Evolutionary conservation across 2,329 filamentous ascomycete genomes (phyloP), one percentile per base, ranked within the genome.

Genomic region (Colletotrichum tropicale): DNA sequence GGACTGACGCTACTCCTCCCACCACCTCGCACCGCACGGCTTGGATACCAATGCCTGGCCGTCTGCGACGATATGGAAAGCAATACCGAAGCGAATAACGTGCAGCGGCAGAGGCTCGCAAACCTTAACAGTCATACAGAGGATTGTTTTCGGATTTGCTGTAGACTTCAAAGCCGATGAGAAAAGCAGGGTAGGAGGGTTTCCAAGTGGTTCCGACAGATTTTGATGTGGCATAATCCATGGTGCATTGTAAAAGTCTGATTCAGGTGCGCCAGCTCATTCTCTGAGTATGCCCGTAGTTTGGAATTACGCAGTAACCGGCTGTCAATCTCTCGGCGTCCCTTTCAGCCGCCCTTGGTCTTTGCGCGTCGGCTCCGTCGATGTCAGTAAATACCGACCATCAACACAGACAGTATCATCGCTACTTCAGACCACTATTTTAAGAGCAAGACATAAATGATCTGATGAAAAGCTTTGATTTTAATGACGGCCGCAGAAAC

Each of bases 41-140:
- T 21, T 21, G 2, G 6, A 52, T 52, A 24, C 12, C n/a, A 6
- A 4, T n/a, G n/a, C 4, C n/a, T 21, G n/a, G n/a, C 43, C n/a
- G 10, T 52, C 6, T 52, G n/a, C 0, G n/a, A 52, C 43, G 43
- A 10, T 52, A 21, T 3, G 2, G 13, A 8, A 52, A 2, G n/a
- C n/a, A 21, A 5, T 0, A 21, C 1, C 12, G 1, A 52, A 8
- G n/a, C 18, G 12, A 52, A 52, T 52, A 4, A 8, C 21, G 13
- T 52, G 43, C 12, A 52, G 43, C n/a, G 8, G n/a, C 43, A 24
- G 13, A 21, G 10, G 0, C 21, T 52, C 43, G 43, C n/a, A 13
- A 52, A 21, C 43, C 43, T 52, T 52, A 52, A 24, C 6, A 4
- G 0, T 21, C 43, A 0, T 21, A 0, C 1, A 52, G n/a, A 21